Percentiles rank a stretch among this genome's conserved stretches.
These are phyloP conservation scores for Vanrija humicola DNA, from an alignment of 1,284 basidiomycete genomes.

Conservation along the genomic window DNA sequence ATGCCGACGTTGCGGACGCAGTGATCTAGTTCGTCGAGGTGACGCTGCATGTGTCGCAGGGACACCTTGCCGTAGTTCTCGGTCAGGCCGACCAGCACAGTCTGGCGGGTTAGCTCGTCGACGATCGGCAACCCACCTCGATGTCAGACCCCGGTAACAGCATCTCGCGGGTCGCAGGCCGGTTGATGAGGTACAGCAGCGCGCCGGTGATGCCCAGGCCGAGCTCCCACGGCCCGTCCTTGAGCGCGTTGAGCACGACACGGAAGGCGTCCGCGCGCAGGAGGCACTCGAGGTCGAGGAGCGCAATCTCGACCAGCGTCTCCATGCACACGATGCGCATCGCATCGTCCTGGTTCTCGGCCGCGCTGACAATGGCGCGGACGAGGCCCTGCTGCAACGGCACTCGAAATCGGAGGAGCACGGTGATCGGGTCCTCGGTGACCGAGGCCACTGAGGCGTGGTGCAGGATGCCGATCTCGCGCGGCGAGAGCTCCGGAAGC, in stretches of 20 bases:
- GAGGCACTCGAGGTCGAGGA: constrained; percentile 82
- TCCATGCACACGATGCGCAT: constrained; percentile 79
- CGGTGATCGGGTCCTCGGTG: constrained; percentile 6
- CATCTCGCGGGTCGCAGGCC: constrained; percentile 74
- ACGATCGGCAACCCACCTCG: constrained; percentile 59
- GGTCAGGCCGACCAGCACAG: constrained; percentile 78
- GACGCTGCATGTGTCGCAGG: constrained; percentile 37
- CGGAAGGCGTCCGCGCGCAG: constrained; percentile 77
- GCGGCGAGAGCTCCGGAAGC: constrained; percentile 16
- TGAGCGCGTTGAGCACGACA: constrained; percentile 78
- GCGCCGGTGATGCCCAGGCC: constrained; percentile 76
- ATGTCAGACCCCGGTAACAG: constrained; percentile 80
- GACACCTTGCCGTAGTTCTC: constrained; percentile 82
- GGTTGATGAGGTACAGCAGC: constrained; percentile 81
- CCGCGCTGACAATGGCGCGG: constrained; percentile 84
- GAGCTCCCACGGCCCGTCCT: constrained; percentile 82
- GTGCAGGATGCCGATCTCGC: no score
- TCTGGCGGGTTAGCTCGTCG: constrained; percentile 52
- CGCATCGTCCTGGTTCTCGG: constrained; percentile 87
- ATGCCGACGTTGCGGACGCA: constrained; percentile 74
- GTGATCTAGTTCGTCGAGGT: constrained; percentile 71
- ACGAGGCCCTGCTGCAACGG: constrained; percentile 62
- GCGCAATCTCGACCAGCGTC: constrained; percentile 81
- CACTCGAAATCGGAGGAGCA: constrained; percentile 20
- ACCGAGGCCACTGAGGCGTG: background rate